A percentile compares a stretch with the other conserved stretches of the same genome.
phyloP scores from a whole-genome alignment of 768 basidiomycete species.

The Boletus rufocinnamomeus region DNA sequence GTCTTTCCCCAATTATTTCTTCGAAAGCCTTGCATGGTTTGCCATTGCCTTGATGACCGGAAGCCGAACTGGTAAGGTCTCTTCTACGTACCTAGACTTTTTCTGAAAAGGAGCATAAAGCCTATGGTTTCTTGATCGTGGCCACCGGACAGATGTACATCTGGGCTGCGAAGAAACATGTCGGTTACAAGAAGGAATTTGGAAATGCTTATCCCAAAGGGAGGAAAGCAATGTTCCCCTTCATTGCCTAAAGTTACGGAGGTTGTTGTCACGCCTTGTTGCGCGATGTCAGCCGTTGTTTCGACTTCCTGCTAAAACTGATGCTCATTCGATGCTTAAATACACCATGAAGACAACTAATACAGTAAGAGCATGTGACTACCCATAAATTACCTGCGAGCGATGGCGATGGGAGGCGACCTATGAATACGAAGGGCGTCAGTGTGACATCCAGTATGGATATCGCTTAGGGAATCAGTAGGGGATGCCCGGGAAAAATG shows the following conservation, averaged over 20 bases:
- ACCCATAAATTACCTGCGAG: not conserved
- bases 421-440: not conserved
- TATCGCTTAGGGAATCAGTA: conserved; percentile 46
- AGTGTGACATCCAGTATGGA: not conserved
- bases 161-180: conserved; percentile 94
- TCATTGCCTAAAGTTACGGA: conserved; percentile 31
- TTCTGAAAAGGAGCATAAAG: conserved; percentile 36
- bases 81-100: not conserved
- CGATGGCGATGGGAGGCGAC: not conserved
- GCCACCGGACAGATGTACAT: conserved; percentile 67
- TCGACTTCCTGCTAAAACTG: not conserved
- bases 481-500: conserved; percentile 70
- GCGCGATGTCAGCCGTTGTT: not conserved
- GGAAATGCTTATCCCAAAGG: conserved; percentile 77
- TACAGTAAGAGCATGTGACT: not conserved
- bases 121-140: conserved; percentile 64
- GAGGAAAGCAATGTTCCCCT: conserved; percentile 81
- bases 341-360: not conserved
- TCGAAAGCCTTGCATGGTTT: conserved; percentile 80
- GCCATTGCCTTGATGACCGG: conserved; percentile 75
- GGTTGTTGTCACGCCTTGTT: not conserved
- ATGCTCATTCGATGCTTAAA: not conserved
- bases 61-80: conserved; percentile 64
- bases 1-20: conserved; percentile 93
- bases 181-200: conserved; percentile 89